Percentiles rank a stretch among this genome's conserved stretches.
phyloP scores from a whole-genome alignment of 2,329 filamentous ascomycete genomes.

The Berkeleyomyces basicola region DNA sequence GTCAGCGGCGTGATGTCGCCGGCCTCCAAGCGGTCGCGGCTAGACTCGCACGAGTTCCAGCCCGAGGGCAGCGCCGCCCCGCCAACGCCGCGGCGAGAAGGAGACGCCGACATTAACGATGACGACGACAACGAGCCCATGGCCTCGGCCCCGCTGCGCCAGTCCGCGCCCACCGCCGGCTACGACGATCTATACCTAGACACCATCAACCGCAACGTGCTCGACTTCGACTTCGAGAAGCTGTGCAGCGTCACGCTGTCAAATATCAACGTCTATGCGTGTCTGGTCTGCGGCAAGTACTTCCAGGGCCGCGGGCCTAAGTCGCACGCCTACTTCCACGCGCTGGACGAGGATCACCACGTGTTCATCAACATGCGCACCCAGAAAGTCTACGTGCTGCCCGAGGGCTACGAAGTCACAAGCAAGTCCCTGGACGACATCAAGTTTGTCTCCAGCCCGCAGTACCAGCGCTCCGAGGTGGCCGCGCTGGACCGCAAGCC shows the following conservation, averaged over 20 bases:
- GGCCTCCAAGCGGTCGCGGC: conserved; percentile 40
- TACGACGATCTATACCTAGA: conserved; percentile 96
- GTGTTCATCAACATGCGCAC: conserved; percentile 97
- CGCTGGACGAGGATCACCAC: conserved; percentile 87
- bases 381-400: conserved; percentile 78
- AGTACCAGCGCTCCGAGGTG: conserved; percentile 67
- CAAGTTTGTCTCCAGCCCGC: conserved; percentile 90
- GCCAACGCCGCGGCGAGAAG: conserved; percentile 1
- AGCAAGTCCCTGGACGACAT: conserved; percentile 94
- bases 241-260: conserved; percentile 89
- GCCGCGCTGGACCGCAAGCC: conserved; percentile 54
- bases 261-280: conserved; percentile 98
- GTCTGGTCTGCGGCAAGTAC: conserved; percentile 93
- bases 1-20: conserved; percentile 37
- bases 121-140: conserved; percentile 26
- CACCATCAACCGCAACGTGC: conserved; percentile 79
- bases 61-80: conserved; percentile 15
- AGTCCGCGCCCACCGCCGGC: conserved; percentile 65
- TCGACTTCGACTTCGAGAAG: conserved; percentile 99
- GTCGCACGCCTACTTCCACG: conserved; percentile 94
- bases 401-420: conserved; percentile 91
- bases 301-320: conserved; percentile 87
- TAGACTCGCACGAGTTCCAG: conserved; percentile 20
- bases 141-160: conserved; percentile 39
- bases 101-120: conserved; percentile 23